Evolutionary conservation across 2,329 filamentous ascomycete species (phyloP).

Genomic region (Raffaelea albimanens): DNA sequence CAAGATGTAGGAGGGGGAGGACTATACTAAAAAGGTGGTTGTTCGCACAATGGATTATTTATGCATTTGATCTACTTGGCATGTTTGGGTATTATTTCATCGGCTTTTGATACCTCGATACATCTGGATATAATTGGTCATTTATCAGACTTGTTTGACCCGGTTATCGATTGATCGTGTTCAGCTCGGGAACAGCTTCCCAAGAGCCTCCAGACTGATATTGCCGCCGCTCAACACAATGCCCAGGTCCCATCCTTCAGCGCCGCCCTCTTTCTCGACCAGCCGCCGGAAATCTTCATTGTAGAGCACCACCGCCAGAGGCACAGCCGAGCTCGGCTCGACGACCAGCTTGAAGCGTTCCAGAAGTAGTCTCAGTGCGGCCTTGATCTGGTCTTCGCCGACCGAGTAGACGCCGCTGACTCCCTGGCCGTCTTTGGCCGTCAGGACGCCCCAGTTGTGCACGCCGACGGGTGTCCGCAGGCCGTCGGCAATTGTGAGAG

Average conservation of each 20-base stretch:
- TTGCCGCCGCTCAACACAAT: slow-evolving; percentile 54
- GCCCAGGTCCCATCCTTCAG: slow-evolving; percentile 63
- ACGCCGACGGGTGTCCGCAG: slow-evolving; percentile 72
- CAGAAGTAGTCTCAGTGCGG: slow-evolving; percentile 65
- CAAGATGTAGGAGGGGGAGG: slow-evolving; percentile 3
- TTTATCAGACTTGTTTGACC: too few species aligned
- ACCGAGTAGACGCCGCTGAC: slow-evolving; percentile 65
- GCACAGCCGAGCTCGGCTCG: slow-evolving; percentile 81
- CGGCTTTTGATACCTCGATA: too few species aligned
- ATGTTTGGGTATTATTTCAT: too few species aligned
- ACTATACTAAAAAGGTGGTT: too few species aligned
- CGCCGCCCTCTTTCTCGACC: slow-evolving; percentile 61
- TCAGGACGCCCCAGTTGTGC: slow-evolving; percentile 69
- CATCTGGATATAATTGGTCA: too few species aligned
- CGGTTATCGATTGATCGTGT: too few species aligned
- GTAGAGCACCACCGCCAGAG: slow-evolving; percentile 70
- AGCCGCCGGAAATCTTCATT: slow-evolving; percentile 71
- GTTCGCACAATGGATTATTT: too few species aligned
- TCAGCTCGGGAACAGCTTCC: slow-evolving; percentile 34
- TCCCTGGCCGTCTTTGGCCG: slow-evolving; percentile 39
- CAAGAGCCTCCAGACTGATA: slow-evolving; percentile 43
- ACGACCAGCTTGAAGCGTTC: slow-evolving; percentile 88
- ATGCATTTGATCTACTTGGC: too few species aligned
- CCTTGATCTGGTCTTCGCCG: slow-evolving; percentile 70
- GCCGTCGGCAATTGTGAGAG: slow-evolving; percentile 81